Evolutionary conservation across 2,329 filamentous ascomycete genomes (phyloP).

Genomic region (Cordyceps fumosorosea): DNA sequence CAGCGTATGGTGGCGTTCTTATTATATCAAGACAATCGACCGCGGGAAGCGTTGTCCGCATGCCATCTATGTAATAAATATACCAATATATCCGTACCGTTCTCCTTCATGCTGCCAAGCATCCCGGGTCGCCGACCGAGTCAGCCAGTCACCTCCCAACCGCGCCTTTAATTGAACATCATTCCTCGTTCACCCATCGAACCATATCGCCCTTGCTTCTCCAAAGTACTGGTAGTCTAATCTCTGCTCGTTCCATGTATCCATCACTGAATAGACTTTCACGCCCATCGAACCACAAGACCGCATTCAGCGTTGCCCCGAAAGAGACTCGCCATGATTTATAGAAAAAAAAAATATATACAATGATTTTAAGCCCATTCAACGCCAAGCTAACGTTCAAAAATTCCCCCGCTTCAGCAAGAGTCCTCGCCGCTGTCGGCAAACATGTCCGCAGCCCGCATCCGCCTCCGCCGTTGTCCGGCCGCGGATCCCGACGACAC

Average conservation of each 20-base stretch:
- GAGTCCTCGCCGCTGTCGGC: slow-evolving; percentile 58
- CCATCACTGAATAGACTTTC: neutral
- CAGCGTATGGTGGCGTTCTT: too few species aligned
- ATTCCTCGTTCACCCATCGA: neutral
- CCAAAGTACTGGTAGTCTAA: too few species aligned
- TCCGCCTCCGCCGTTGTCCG: slow-evolving; percentile 48
- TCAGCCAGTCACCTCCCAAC: neutral
- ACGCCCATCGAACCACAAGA: neutral
- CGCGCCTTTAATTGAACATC: neutral
- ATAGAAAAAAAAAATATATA: neutral
- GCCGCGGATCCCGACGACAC: slow-evolving; percentile 12
- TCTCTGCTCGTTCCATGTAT: too few species aligned
- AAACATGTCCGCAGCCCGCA: slow-evolving; percentile 83
- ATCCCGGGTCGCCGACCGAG: neutral
- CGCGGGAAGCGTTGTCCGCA: neutral
- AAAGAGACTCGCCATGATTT: neutral
- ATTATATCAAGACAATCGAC: neutral
- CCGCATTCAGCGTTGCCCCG: neutral
- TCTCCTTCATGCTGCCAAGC: neutral
- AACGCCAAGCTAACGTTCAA: neutral
- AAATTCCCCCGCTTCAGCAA: neutral
- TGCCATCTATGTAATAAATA: neutral
- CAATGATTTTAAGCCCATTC: neutral
- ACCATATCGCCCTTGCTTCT: too few species aligned
- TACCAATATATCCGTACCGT: neutral